phyloP scores from a whole-genome alignment of 2,329 filamentous ascomycete species.

The Chalaropsis thielavioides region DNA sequence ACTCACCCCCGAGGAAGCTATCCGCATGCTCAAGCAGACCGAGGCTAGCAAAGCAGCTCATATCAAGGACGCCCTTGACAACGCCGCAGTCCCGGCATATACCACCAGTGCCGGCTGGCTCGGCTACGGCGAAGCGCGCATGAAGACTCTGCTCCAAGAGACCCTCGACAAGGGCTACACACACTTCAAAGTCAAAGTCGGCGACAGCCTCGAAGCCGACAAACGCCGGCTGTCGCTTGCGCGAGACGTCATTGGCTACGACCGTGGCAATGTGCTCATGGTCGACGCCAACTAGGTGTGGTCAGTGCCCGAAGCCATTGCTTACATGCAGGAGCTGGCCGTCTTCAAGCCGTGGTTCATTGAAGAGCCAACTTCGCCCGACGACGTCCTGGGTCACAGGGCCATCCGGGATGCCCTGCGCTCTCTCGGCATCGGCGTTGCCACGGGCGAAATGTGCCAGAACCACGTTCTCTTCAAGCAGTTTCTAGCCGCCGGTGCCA shows the following conservation, averaged over 20 bases:
- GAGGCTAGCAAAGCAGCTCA: slow-evolving; percentile 56
- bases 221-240: slow-evolving; percentile 52
- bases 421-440: no score
- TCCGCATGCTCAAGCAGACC: slow-evolving; percentile 51
- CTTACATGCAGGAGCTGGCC: slow-evolving; percentile 67
- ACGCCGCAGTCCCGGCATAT: slow-evolving; percentile 44
- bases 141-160: no score
- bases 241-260: slow-evolving; percentile 66
- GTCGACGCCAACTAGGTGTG: slow-evolving; percentile 88
- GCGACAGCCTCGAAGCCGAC: slow-evolving; percentile 25
- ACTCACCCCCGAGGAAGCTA: slow-evolving; percentile 71
- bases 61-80: slow-evolving; percentile 57
- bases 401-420: no score
- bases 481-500: no score
- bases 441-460: no score
- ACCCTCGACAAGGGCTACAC: no score
- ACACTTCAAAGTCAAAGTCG: no score
- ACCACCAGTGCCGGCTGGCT: no score
- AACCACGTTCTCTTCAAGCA: no score
- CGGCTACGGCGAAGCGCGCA: no score
- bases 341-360: slow-evolving; percentile 90
- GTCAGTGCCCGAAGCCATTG: slow-evolving; percentile 79
- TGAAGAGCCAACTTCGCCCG: slow-evolving; percentile 81
- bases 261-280: slow-evolving; percentile 75
- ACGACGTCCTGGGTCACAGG: slow-evolving; percentile 36